Percentiles rank a stretch among this genome's conserved stretches.
These are phyloP conservation scores for Starmerella tilneyi DNA, from an alignment of 805 yeast species.

Conservation along the genomic window DNA sequence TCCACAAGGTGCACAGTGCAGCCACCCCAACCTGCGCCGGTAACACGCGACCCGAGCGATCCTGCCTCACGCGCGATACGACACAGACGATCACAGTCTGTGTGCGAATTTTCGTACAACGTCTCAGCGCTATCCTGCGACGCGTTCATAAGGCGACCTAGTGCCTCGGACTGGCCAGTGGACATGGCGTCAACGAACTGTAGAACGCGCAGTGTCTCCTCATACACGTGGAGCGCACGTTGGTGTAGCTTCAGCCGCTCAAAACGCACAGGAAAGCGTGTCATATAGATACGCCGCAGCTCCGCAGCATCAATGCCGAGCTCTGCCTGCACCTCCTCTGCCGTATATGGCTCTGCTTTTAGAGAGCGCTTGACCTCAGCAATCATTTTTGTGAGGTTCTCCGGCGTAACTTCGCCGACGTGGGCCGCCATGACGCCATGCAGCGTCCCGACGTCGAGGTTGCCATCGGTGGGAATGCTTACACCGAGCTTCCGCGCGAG, in stretches of 20 bases:
- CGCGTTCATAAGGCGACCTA: slow-evolving; percentile 47
- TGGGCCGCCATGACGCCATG: slow-evolving; percentile 53
- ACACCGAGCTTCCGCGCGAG: slow-evolving; percentile 41
- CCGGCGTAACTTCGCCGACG: slow-evolving; percentile 33
- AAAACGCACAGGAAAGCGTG: slow-evolving; percentile 48
- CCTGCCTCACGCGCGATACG: slow-evolving; percentile 46
- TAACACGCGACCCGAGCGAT: slow-evolving; percentile 55
- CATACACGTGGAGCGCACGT: slow-evolving; percentile 53
- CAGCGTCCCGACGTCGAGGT: slow-evolving; percentile 48
- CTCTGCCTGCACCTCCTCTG: slow-evolving; percentile 39
- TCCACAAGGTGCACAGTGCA: slow-evolving; percentile 56
- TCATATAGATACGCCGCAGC: slow-evolving; percentile 39
- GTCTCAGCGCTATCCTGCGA: slow-evolving; percentile 46
- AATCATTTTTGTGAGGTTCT: slow-evolving; percentile 36
- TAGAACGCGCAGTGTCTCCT: slow-evolving; percentile 51
- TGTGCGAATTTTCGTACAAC: slow-evolving; percentile 46
- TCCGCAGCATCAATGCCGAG: slow-evolving; percentile 38
- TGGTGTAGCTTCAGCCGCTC: slow-evolving; percentile 45
- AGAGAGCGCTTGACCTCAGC: slow-evolving; percentile 39
- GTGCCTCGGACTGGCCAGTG: slow-evolving; percentile 19
- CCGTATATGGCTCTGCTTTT: slow-evolving; percentile 39
- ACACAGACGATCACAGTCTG: slow-evolving; percentile 45
- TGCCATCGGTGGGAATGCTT: slow-evolving; percentile 39
- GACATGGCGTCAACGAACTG: slow-evolving; percentile 38
- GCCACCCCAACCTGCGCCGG: slow-evolving; percentile 78